A percentile compares a stretch with the other conserved stretches of the same genome.
These are phyloP conservation scores for Cydonia oblonga DNA, from an alignment of 331 rosid species.

Conservation along the genomic window DNA sequence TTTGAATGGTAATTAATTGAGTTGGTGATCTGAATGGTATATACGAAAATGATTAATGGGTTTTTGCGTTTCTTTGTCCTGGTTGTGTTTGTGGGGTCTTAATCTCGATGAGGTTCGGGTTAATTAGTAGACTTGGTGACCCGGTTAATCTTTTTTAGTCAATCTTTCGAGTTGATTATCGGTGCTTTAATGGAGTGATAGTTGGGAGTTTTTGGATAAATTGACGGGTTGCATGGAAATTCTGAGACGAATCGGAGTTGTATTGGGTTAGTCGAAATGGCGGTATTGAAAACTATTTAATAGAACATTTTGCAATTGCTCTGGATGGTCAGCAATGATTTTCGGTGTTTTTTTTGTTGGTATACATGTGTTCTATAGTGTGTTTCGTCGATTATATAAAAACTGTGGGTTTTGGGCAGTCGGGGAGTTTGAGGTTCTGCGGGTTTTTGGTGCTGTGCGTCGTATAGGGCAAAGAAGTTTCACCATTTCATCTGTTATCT, in stretches of 20 bases:
- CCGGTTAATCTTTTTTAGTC: not conserved
- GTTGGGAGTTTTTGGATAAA: not conserved
- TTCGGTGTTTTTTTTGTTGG: not conserved
- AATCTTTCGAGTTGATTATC: not conserved
- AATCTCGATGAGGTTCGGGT: slow-evolving; percentile 1
- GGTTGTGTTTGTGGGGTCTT: not conserved
- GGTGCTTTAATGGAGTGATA: not conserved
- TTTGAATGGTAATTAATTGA: not conserved
- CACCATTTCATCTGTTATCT: not conserved
- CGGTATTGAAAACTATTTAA: not conserved
- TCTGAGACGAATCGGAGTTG: not conserved
- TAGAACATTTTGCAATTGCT: not conserved
- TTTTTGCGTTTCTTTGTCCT: not conserved
- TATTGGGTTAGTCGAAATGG: not conserved
- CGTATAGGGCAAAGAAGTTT: not conserved
- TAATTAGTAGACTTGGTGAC: not conserved
- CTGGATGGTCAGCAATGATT: not conserved
- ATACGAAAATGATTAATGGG: slow-evolving; percentile 8
- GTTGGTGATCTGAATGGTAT: slow-evolving; percentile 15
- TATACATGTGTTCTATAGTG: not conserved
- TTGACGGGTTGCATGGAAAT: not conserved
- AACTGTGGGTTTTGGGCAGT: not conserved
- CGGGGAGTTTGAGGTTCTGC: not conserved
- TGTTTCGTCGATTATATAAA: not conserved
- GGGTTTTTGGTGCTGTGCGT: not conserved